phyloP scores from a whole-genome alignment of 257 asterid genomes.

The Mitragyna speciosa region DNA sequence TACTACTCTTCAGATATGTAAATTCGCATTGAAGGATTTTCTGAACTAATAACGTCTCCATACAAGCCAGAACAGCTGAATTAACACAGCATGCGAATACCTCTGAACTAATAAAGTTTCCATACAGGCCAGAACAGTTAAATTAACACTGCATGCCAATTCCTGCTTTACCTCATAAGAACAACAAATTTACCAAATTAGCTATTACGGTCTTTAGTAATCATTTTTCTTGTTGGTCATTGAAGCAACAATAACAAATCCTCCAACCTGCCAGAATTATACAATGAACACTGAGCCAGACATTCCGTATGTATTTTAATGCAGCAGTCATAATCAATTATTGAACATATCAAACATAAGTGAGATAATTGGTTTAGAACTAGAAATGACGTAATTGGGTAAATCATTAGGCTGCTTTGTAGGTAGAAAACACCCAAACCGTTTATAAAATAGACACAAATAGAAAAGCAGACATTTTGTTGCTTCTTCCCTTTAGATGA shows the following conservation, averaged over 20 bases:
- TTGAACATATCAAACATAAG: neutral
- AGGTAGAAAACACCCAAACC: slow-evolving; percentile 11
- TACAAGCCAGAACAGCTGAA: neutral
- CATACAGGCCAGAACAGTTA: neutral
- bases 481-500: neutral
- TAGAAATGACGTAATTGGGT: neutral
- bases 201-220: neutral
- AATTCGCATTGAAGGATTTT: neutral
- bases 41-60: neutral
- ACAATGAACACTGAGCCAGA: neutral
- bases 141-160: neutral
- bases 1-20: neutral
- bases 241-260: slow-evolving; percentile 7
- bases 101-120: neutral
- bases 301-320: neutral
- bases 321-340: neutral
- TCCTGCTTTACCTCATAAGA: neutral
- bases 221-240: neutral
- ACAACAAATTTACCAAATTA: neutral
- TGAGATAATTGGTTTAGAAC: neutral
- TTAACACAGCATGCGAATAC: neutral
- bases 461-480: neutral
- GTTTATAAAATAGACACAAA: neutral
- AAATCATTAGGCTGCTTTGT: neutral
- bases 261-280: neutral